A percentile compares a stretch with the other conserved stretches of the same genome.
Evolutionary conservation across 2,329 filamentous ascomycete genomes (phyloP).

Genomic region (Aspergillus japonicus): DNA sequence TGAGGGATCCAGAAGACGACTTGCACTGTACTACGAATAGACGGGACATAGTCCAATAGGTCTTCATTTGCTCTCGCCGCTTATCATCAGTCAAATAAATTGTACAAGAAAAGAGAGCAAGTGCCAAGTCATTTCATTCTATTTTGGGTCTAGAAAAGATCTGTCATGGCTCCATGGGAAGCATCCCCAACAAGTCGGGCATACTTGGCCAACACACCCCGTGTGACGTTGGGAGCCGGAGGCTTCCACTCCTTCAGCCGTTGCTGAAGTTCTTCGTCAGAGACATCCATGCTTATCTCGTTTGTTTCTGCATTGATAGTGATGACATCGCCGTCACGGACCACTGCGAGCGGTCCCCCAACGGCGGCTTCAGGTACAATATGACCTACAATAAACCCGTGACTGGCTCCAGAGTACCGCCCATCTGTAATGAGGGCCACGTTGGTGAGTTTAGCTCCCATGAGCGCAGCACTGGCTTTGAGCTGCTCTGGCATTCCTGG

Average conservation of each 20-base stretch:
- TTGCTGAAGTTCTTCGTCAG: conserved; percentile 66
- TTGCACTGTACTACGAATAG: not conserved
- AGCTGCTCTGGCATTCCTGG: conserved; percentile 97
- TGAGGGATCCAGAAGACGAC: too few species aligned
- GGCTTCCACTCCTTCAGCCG: conserved; percentile 67
- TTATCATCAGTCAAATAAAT: too few species aligned
- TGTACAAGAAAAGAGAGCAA: not conserved
- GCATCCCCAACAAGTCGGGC: conserved; percentile 84
- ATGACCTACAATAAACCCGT: conserved; percentile 92
- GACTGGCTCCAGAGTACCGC: conserved; percentile 80
- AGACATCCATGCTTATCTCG: conserved; percentile 67
- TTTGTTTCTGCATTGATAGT: conserved; percentile 84
- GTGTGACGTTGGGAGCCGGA: conserved; percentile 69
- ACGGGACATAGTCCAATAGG: not conserved
- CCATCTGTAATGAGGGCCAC: conserved; percentile 91
- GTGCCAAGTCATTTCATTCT: not conserved
- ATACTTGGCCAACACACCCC: conserved; percentile 89
- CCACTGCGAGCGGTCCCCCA: conserved; percentile 83
- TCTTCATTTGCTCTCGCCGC: not conserved
- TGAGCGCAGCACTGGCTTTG: conserved; percentile 82
- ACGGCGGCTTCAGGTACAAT: conserved; percentile 87
- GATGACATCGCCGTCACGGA: conserved; percentile 75
- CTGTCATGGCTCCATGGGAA: conserved; percentile 86
- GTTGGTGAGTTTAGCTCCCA: conserved; percentile 85
- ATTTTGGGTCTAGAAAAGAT: conserved; percentile 56